phyloP scores from a whole-genome alignment of 331 rosid species.

The Prunus yedoensis region DNA sequence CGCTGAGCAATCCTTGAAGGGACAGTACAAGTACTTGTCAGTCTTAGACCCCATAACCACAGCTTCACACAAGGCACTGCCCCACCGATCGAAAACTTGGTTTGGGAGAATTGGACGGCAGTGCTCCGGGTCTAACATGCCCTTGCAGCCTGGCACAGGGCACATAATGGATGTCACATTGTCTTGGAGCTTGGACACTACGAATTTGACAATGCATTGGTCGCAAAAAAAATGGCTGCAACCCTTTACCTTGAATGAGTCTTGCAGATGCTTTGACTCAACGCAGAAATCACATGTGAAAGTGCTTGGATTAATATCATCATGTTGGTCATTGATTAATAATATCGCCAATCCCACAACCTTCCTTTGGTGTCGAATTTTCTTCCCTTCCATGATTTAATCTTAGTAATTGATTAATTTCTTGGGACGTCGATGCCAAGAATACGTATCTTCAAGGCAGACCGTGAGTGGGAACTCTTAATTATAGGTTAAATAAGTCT shows the following conservation, averaged over 20 bases:
- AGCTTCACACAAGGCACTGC: neutral
- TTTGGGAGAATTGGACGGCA: neutral
- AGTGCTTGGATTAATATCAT: too few species aligned
- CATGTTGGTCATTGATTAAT: too few species aligned
- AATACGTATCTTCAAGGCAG: too few species aligned
- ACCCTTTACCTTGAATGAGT: neutral
- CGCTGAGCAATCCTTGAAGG: conserved; percentile 17
- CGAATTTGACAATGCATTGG: conserved; percentile 3
- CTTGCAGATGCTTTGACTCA: neutral
- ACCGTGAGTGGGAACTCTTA: too few species aligned
- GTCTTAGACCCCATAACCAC: neutral
- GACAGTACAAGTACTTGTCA: conserved; percentile 5
- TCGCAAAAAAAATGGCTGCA: neutral
- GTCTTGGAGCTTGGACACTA: conserved; percentile 9
- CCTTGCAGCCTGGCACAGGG: neutral
- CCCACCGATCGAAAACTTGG: conserved; percentile 2
- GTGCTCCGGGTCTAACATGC: conserved; percentile 5
- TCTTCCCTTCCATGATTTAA: too few species aligned
- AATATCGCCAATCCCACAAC: too few species aligned
- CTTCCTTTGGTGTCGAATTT: too few species aligned
- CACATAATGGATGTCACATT: neutral
- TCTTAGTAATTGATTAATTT: too few species aligned
- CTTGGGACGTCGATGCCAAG: too few species aligned
- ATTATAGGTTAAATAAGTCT: too few species aligned
- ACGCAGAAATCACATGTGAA: conserved; percentile 1